Percentiles rank a stretch among this genome's conserved stretches.
Evolutionary conservation across 331 rosid genomes (phyloP).

Genomic region (Acacia pycnantha): DNA sequence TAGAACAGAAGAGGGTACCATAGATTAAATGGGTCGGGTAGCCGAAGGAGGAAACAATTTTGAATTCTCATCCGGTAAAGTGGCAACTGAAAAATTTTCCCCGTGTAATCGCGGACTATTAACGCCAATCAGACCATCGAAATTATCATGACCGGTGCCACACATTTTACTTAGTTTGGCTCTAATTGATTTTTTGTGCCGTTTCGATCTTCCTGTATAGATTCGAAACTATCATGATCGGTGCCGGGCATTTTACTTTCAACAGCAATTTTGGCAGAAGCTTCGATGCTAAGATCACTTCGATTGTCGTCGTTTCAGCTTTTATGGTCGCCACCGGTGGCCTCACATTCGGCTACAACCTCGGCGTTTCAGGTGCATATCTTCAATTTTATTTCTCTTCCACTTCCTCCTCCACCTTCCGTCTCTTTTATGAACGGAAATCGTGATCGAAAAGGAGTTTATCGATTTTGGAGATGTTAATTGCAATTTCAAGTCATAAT

Average conservation of each 20-base stretch:
- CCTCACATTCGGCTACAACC: slow-evolving; percentile 85
- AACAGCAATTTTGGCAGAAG: slow-evolving; percentile 1
- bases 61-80: background rate
- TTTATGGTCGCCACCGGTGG: slow-evolving; percentile 89
- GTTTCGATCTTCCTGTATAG: background rate
- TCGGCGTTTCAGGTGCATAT: slow-evolving; percentile 78
- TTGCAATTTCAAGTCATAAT: too few species aligned
- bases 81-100: background rate
- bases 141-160: too few species aligned
- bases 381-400: background rate
- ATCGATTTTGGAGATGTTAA: too few species aligned
- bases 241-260: slow-evolving; percentile 49
- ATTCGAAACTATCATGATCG: slow-evolving; percentile 57
- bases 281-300: slow-evolving; percentile 82
- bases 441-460: too few species aligned
- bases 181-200: background rate
- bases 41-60: too few species aligned
- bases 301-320: slow-evolving; percentile 66
- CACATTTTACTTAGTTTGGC: background rate
- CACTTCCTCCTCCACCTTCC: too few species aligned
- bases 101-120: background rate
- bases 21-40: too few species aligned
- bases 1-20: too few species aligned
- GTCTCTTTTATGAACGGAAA: too few species aligned
- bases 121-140: background rate